phyloP scores from a whole-genome alignment of 495 filamentous ascomycete species.

The Talaromyces thailandensis region DNA sequence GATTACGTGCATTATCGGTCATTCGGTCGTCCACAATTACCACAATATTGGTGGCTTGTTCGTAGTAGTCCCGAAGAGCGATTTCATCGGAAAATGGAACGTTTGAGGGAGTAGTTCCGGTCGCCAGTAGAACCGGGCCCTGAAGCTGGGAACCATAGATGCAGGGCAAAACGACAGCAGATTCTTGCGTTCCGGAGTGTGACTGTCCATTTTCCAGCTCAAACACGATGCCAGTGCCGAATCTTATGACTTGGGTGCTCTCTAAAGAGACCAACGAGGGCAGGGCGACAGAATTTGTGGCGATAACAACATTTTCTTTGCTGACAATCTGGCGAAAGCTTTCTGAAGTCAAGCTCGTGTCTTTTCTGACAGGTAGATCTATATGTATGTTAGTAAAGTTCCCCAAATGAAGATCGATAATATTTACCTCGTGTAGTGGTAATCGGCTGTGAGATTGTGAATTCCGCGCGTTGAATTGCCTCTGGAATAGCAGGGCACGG shows the following conservation, averaged over 20 bases:
- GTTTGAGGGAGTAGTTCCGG: constrained; percentile 1
- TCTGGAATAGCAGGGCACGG: neutral
- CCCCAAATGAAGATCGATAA: neutral
- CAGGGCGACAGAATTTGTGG: constrained; percentile 1
- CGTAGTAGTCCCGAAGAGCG: constrained; percentile 3
- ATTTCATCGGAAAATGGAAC: constrained; percentile 4
- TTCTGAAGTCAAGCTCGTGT: neutral
- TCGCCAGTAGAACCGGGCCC: constrained; percentile 3
- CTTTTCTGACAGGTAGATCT: neutral
- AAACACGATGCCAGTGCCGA: neutral
- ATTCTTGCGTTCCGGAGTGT: neutral
- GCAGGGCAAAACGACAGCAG: constrained; percentile 4
- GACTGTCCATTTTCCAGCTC: neutral
- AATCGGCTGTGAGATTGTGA: neutral
- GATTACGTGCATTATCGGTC: constrained; percentile 18
- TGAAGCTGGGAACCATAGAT: constrained; percentile 5
- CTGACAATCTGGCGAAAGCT: neutral
- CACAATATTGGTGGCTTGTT: constrained; percentile 8
- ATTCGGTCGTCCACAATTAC: constrained; percentile 17
- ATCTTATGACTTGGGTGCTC: constrained; percentile 1
- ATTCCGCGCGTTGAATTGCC: no score
- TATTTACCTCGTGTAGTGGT: neutral
- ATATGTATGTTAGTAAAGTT: neutral
- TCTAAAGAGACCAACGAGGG: neutral
- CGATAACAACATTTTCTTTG: neutral